Percentiles rank a stretch among this genome's conserved stretches.
These are phyloP conservation scores for Pharus latifolius DNA, from an alignment of 176 grass and related monocot species.

Conservation along the genomic window DNA sequence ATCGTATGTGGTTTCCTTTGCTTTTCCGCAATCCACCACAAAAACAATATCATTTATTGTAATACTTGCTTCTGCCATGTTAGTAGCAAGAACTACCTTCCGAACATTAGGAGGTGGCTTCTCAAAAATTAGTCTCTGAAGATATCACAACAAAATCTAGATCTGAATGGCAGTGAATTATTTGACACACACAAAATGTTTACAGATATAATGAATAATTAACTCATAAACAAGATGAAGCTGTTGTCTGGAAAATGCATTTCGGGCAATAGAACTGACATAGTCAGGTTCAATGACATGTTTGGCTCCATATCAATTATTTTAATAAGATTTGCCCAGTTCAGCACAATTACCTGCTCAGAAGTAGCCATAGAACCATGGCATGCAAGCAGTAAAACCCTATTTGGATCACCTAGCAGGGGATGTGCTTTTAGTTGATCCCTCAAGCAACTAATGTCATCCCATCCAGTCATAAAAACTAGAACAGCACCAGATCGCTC, in stretches of 20 bases:
- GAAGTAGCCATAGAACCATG: constrained; percentile 97
- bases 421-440: constrained; percentile 96
- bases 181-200: not conserved
- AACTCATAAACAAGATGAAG: not conserved
- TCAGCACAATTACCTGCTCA: constrained; percentile 60
- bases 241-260: not conserved
- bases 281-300: not conserved
- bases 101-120: constrained; percentile 76
- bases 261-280: not conserved
- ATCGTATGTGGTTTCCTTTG: constrained; percentile 96
- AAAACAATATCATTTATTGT: constrained; percentile 98
- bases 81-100: constrained; percentile 92
- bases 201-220: not conserved
- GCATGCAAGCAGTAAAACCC: constrained; percentile 83
- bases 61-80: constrained; percentile 99
- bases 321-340: not conserved
- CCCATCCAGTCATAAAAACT: constrained; percentile 99
- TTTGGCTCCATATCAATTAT: not conserved
- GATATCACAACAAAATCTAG: not conserved
- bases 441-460: constrained; percentile 88
- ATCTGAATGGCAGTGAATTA: constrained; percentile 7
- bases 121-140: constrained; percentile 90
- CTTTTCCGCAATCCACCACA: constrained; percentile 95
- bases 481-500: constrained; percentile 78
- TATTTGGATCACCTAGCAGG: constrained; percentile 81